These are phyloP conservation scores for Eucalyptus pauciflora DNA, from an alignment of 345 rosid species.

Conservation along the genomic window DNA sequence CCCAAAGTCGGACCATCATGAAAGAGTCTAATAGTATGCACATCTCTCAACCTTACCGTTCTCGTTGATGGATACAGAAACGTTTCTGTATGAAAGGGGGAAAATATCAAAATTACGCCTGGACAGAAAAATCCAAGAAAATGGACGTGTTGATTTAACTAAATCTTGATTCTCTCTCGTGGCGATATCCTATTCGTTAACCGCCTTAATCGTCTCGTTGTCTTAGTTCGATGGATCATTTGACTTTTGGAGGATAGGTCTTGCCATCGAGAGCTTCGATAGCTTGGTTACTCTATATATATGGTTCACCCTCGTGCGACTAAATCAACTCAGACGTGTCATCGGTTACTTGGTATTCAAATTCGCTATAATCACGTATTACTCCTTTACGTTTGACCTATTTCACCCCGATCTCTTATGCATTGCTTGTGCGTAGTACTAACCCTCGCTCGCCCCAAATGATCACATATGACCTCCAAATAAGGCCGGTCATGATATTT, in stretches of 20 bases:
- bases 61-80: not conserved
- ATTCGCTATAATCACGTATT: not conserved
- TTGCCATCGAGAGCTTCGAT: not conserved
- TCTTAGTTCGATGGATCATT: not conserved
- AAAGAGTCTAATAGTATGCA: not conserved
- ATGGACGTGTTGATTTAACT: not conserved
- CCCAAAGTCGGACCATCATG: not conserved
- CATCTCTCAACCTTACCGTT: not conserved
- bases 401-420: not conserved
- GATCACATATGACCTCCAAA: not conserved
- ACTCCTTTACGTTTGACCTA: not conserved
- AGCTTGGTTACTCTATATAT: not conserved
- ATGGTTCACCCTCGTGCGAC: not conserved
- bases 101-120: not conserved
- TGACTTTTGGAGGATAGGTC: not conserved
- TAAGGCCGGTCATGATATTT: too few species aligned
- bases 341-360: not conserved
- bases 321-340: not conserved
- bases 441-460: not conserved
- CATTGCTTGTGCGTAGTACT: accelerated
- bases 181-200: not conserved
- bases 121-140: not conserved
- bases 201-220: not conserved
- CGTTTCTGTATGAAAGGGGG: not conserved
- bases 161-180: too few species aligned